Evolutionary conservation across 805 yeast species (phyloP).

Genomic region (Myxozyma nipponensis): DNA sequence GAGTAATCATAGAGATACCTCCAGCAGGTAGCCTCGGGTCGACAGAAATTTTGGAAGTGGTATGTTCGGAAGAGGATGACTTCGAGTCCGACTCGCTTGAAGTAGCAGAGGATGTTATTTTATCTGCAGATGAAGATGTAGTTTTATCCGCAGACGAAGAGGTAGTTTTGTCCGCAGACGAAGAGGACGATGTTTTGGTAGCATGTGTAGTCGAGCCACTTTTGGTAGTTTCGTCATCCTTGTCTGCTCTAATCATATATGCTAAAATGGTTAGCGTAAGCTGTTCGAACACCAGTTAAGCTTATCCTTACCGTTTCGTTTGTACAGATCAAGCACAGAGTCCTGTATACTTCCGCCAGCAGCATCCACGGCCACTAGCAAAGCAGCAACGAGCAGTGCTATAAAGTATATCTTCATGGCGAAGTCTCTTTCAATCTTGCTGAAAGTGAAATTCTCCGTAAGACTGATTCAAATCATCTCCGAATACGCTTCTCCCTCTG

Average conservation of each 20-base stretch:
- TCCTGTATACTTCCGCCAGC: slow-evolving; percentile 4
- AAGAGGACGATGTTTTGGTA: not conserved
- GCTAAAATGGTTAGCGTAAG: not conserved
- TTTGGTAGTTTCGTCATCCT: not conserved
- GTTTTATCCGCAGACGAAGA: slow-evolving; percentile 1
- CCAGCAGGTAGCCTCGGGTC: slow-evolving; percentile 39
- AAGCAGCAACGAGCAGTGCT: not conserved
- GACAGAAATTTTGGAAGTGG: slow-evolving; percentile 34
- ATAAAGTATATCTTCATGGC: no score
- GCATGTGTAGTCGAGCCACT: no score
- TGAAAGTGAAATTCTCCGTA: no score
- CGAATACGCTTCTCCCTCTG: no score
- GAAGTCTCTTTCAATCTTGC: no score
- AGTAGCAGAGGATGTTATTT: no score
- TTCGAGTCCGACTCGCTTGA: not conserved
- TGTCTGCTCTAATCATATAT: not conserved
- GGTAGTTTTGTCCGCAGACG: not conserved
- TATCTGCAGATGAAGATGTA: not conserved
- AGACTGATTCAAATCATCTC: no score
- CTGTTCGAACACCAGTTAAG: not conserved
- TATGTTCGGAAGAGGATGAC: not conserved
- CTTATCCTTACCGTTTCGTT: slow-evolving; percentile 3
- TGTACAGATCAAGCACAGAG: slow-evolving; percentile 1
- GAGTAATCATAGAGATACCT: slow-evolving; percentile 36
- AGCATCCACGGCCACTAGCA: not conserved